Base-by-base conservation (phyloP, 192 early-diverging fungal species). In the Phlyctochytrium arcticum region DNA sequence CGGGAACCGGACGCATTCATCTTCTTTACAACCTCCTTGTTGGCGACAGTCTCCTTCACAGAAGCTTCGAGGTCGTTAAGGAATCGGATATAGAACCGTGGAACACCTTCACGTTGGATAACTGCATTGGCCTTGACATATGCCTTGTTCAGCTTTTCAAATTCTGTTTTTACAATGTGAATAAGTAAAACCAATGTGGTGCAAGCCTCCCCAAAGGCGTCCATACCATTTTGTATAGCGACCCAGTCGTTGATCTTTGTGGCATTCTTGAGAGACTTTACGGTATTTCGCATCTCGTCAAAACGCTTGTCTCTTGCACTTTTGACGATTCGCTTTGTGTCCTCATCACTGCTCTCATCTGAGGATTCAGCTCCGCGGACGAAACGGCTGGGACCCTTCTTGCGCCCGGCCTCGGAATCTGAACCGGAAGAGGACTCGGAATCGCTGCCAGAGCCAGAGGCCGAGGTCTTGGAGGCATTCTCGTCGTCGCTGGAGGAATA, bases 211-310 rank as follows among this genome's bases (percentile, higher is more conserved):
- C n/a, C n/a, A n/a, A n/a, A n/a, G n/a, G n/a, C n/a, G 34, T 31
- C 24, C 58, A 33, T 75, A 92, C 91, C 92, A 67, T 80, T 90
- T 51, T 84, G 77, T 57, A 90, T 87, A 36, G 78, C 75, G 47
- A 85, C 87, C 94, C 94, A 98, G 73, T 95, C 91, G 71, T 92
- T 89, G 57, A 89, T 92, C 71, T 94, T 92, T 70, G 82, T 69
- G 2, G 83, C 85, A 65, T 89, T 90, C 42, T 88, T 77, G 47
- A 94, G 79, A 5, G 79, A 69, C 59, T 82, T 82, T 48, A 85
- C 79, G 46, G 84, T 70, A 29, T 56, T 65, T 39, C 89, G 78
- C 73, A 96, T 79, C 71, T 97, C 93, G 19, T 96, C 89, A 53
- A 86, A 79, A 39, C 90, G 86, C 83, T 95, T 97, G 74, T 92